Percentiles rank a stretch among this genome's conserved stretches.
phyloP scores from a whole-genome alignment of 1,284 basidiomycete genomes.

The Ceratorhiza oryzae-sativae region DNA sequence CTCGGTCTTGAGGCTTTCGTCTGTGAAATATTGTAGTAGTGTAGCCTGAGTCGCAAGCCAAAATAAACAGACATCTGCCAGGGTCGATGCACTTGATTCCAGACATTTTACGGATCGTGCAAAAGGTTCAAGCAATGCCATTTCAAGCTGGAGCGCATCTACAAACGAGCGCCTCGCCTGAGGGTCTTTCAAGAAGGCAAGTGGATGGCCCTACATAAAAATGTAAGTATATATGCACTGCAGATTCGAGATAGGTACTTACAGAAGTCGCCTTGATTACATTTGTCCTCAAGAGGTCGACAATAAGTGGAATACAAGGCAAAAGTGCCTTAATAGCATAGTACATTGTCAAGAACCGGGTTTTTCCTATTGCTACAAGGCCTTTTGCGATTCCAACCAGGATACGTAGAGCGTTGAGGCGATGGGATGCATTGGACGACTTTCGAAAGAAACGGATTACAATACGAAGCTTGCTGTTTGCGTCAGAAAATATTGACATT shows the following conservation, averaged over 20 bases:
- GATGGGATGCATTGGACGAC: constrained; percentile 45
- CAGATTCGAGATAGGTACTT: not conserved
- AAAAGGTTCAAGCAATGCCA: constrained; percentile 17
- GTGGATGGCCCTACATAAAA: not conserved
- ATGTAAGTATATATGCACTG: not conserved
- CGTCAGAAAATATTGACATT: constrained; percentile 34
- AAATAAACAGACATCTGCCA: constrained; percentile 30
- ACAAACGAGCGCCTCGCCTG: not conserved
- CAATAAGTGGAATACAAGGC: not conserved
- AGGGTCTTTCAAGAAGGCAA: constrained; percentile 5
- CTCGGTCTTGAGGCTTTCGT: not conserved
- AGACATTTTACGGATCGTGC: constrained; percentile 39
- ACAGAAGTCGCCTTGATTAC: not conserved
- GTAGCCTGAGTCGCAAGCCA: constrained; percentile 35
- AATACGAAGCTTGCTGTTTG: constrained; percentile 44
- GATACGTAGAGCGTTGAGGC: constrained; percentile 44
- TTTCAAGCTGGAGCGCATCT: not conserved
- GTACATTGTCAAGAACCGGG: constrained; percentile 48
- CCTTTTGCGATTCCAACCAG: constrained; percentile 42
- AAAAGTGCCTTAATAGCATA: constrained; percentile 10
- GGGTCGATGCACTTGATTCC: constrained; percentile 31
- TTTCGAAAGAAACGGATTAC: constrained; percentile 47
- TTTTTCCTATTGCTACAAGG: constrained; percentile 49
- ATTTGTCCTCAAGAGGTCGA: not conserved
- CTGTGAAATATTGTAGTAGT: not conserved